Base-by-base conservation (phyloP, 805 yeast genomes). In the Ogataea paradorogensis region DNA sequence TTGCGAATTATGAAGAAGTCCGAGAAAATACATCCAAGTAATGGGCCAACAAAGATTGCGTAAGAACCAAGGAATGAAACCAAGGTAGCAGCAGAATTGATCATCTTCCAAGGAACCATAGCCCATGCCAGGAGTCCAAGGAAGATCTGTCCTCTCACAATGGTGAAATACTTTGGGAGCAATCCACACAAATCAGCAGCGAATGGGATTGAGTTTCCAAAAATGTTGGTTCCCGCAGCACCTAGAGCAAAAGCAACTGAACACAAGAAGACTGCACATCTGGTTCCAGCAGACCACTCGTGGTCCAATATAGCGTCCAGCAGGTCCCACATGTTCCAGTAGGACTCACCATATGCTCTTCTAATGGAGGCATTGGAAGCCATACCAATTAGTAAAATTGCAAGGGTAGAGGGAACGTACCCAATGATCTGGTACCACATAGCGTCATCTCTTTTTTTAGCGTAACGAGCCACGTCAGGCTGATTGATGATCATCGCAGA, bases 291-390 rank as follows among this genome's bases (percentile, higher is more conserved):
- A 9, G 39, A 26, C 61, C 61, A 58, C 29, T 54, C 55, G 30
- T 54, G 36, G 24, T 58, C 61, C 8, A 55, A 37, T 27, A 58
- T 56, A 10, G 58, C 61, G 10, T 42, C 35, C 26, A 53, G 29
- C 25, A 56, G 40, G 22, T 51, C 61, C 61, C 61, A 58, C 51
- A 52, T 52, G 28, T 48, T 56, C 62, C 62, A 58, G 37, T 58
- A 58, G 2, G 51, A 46, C 5, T 29, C 39, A 15, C 61, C 53
- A 26, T 51, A 51, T 1, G 45, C 53, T 33, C 51, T 48, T 14
- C 41, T 34, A 15, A 47, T 35, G 5, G 55, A 43, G 38, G 42
- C 36, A n/a, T 43, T 40, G n/a, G 48, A 23, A 3, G 46, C 53
- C 55, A 51, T 51, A 18, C 55, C 53, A 21, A 51, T 42, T 13